Base-by-base conservation (phyloP, 495 filamentous ascomycete genomes). In the Penicillium egyptiacum region DNA sequence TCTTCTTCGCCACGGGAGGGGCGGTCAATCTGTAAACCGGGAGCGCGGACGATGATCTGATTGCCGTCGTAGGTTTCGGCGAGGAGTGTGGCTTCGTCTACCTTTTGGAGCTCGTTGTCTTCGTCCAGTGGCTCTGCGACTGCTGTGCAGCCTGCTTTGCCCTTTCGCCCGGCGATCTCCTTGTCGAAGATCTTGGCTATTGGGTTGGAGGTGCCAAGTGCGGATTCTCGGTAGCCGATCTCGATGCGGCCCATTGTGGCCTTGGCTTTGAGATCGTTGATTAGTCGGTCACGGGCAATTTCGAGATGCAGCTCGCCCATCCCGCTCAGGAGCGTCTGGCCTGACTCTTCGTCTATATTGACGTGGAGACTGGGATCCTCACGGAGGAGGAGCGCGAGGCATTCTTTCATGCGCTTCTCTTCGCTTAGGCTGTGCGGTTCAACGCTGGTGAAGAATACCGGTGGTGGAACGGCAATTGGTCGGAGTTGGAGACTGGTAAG, bases 271-370 rank as follows among this genome's bases (percentile, higher is more conserved):
- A 96, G 86, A 60, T 97, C 90, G 35, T 88, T 87, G 50, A 93
- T 81, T 7, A 99, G 83, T 20, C 93, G 81, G 71, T 98, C 91
- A 26, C 87, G 79, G 4, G 95, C 92, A 35, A 99, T 94, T 61
- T 99, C 95, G 3, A 99, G 84, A 69, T 99, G 95, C n/a, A 99
- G 83, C 51, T 96, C 90, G 3, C 95, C 95, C 95, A 99, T 99
- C 11, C 95, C 95, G 37, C 89, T 90, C 2, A 99, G 78, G 9
- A 96, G 86, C 17, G 92, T 96, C 61, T 96, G 93, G 1, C 92
- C 94, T 0, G 90, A 91, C 66, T 97, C 95, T 61, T 92, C 87
- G 64, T 98, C 91, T 20, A 88, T 74, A 45, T 76, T 87, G 65
- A 96, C 85, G 23, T 92, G 83, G n/a, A 99, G 74, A 69, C 90